Evolutionary conservation across 2,329 filamentous ascomycete genomes (phyloP), one percentile per base, ranked within the genome.

Genomic region (Alternaria burnsii): DNA sequence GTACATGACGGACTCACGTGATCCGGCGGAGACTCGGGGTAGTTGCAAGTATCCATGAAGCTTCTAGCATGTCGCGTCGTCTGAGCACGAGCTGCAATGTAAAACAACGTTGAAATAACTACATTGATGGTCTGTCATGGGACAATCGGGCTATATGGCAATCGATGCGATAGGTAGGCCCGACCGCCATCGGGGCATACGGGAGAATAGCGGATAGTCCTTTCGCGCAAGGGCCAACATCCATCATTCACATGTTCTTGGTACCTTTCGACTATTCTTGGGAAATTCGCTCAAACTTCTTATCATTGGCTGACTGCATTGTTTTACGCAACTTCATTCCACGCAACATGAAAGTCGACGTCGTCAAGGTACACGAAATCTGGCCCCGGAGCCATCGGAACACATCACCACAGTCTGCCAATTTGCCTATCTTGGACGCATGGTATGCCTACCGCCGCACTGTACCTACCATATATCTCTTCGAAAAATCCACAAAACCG

Each of bases 291-390:
- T 28, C 14, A 14, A 22, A 26, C 28, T 16, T 26, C 26, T 10
- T 24, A 12, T 16, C 7, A 44, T 44, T 44, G 42, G 42, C 43
- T 26, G n/a, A 32, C 24, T 32, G 26, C 28, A 47, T 47, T 12
- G 26, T 11, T 30, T 16, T 8, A 47, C 28, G 9, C 26, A 4
- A 9, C 18, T 4, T 22, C 14, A 4, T 5, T 20, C 10, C 14
- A 5, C 28, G 11, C 44, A 47, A 10, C 1, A 47, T 47, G 44
- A 47, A 47, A 32, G 44, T 47, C 28, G 44, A 47, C 11, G 22
- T 32, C 18, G 43, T 30, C n/a, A 47, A 47, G 28, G 5, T 47
- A 47, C 43, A 47, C 26, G 26, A 47, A 12, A 47, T 47, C 43
- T 47, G 43, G 43, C 43, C 43, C 7, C 43, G 18, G 26, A 2